These are phyloP conservation scores for Phaeophleospora eucalypticola DNA, from an alignment of 2,329 filamentous ascomycete genomes.

Conservation along the genomic window DNA sequence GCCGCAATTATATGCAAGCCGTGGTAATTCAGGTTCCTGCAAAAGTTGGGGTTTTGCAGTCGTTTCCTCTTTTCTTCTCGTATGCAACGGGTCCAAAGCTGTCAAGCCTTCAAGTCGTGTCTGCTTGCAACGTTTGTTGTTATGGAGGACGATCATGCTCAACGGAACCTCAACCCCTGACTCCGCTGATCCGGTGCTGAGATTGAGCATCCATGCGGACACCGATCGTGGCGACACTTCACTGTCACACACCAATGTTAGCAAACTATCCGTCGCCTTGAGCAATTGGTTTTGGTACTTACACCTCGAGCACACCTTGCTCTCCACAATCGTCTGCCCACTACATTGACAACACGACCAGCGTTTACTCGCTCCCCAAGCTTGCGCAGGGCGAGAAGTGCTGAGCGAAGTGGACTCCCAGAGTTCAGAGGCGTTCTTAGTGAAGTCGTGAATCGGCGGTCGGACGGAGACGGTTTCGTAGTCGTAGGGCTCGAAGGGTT, in stretches of 20 bases:
- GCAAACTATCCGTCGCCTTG: too few relatives aligned
- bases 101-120: too few relatives aligned
- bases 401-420: constrained; percentile 16
- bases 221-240: constrained; percentile 26
- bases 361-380: constrained; percentile 23
- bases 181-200: neutral
- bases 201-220: constrained; percentile 14
- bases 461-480: constrained; percentile 11
- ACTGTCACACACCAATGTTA: too few relatives aligned
- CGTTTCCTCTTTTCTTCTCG: too few relatives aligned
- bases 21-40: too few relatives aligned
- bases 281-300: too few relatives aligned
- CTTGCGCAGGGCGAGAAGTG: constrained; percentile 14
- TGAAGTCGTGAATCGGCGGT: constrained; percentile 20
- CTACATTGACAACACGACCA: constrained; percentile 30
- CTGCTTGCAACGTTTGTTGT: too few relatives aligned
- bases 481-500: neutral
- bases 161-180: too few relatives aligned
- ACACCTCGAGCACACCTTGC: constrained; percentile 25
- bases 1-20: too few relatives aligned
- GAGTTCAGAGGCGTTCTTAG: constrained; percentile 8
- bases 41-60: too few relatives aligned
- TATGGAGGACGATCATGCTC: too few relatives aligned
- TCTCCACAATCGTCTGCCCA: constrained; percentile 28
- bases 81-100: too few relatives aligned